These are phyloP conservation scores for Hamamelis virginiana DNA, from an alignment of 164 flowering plant genomes.

Conservation along the genomic window DNA sequence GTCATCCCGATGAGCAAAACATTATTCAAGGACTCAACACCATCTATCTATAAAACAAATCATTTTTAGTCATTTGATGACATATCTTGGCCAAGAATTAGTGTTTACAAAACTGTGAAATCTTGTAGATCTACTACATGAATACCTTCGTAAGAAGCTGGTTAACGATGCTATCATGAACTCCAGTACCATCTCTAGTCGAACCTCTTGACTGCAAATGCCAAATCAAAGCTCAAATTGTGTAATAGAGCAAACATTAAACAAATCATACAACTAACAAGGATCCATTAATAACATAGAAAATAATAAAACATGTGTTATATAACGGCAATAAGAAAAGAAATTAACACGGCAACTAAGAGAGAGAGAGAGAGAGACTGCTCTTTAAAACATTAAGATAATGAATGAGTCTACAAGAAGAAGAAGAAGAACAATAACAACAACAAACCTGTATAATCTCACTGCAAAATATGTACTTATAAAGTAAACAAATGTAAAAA, in stretches of 20 bases:
- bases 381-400: not conserved
- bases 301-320: too few species aligned
- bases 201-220: conserved; percentile 67
- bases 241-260: not conserved
- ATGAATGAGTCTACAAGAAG: not conserved
- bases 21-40: conserved; percentile 93
- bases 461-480: not conserved
- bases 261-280: too few species aligned
- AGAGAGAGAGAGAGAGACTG: too few species aligned
- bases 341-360: too few species aligned
- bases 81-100: not conserved
- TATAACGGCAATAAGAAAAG: too few species aligned
- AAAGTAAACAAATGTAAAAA: not conserved
- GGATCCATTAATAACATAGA: too few species aligned
- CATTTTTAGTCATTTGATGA: conserved; percentile 5
- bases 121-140: not conserved
- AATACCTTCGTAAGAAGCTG: conserved; percentile 71
- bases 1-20: conserved; percentile 99
- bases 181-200: conserved; percentile 79
- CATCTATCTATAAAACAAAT: conserved; percentile 72
- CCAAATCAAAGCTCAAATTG: conserved; percentile 4
- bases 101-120: not conserved
- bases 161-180: conserved; percentile 77
- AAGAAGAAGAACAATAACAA: too few species aligned
- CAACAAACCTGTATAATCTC: not conserved